A percentile compares a stretch with the other conserved stretches of the same genome.
Conservation (phyloP, 768 basidiomycete species). For the Tephrocybe sp. region DNA sequence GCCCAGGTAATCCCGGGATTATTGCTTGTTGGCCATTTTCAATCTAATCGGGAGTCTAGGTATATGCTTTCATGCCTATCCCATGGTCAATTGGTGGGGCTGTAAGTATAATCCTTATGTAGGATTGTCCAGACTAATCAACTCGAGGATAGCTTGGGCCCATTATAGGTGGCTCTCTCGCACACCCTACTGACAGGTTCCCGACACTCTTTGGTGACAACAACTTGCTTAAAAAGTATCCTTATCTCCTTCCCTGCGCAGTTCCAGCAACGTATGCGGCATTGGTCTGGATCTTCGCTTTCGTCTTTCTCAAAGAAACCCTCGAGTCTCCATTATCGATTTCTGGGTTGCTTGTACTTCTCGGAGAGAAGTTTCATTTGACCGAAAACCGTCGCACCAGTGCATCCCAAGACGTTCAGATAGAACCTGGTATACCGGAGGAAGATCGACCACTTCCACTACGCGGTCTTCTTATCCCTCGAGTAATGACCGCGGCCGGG, state of each 20-base stretch:
- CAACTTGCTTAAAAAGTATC: conserved; percentile 48
- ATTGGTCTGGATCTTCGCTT: conserved; percentile 51
- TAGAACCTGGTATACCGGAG: neutral
- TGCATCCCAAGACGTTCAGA: neutral
- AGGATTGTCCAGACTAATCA: neutral
- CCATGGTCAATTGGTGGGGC: conserved; percentile 33
- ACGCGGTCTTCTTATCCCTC: conserved; percentile 46
- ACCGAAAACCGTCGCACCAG: neutral
- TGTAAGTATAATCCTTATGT: neutral
- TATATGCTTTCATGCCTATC: conserved; percentile 69
- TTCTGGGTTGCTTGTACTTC: conserved; percentile 20
- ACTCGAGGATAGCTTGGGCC: conserved; percentile 37
- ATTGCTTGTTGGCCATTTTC: neutral
- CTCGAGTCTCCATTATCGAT: conserved; percentile 23
- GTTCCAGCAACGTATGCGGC: conserved; percentile 60
- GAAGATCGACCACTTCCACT: conserved; percentile 45
- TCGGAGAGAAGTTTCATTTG: conserved; percentile 12
- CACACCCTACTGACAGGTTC: conserved; percentile 54
- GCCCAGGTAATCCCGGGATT: conserved; percentile 40
- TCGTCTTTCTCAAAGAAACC: conserved; percentile 55
- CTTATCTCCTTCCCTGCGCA: conserved; percentile 69
- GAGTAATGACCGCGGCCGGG: conserved; percentile 55
- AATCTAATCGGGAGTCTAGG: conserved; percentile 23
- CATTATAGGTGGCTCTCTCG: conserved; percentile 54
- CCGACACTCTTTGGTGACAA: conserved; percentile 42